phyloP scores from a whole-genome alignment of 345 rosid genomes.

The Ceriops tagal region DNA sequence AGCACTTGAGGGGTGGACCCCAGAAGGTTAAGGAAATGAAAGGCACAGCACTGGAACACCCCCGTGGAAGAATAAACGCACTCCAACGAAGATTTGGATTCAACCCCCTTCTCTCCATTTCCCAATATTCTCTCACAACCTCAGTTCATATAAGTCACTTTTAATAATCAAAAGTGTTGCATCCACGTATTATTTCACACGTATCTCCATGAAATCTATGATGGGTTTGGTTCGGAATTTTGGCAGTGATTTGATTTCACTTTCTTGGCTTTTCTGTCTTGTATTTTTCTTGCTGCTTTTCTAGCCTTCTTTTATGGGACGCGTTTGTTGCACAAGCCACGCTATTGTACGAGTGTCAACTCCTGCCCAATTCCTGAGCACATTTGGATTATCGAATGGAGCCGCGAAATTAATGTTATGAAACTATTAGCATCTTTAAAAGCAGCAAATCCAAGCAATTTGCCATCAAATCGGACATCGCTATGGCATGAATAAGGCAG shows the following conservation, averaged over 20 bases:
- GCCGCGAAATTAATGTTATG: too few relatives aligned
- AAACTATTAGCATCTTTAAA: too few relatives aligned
- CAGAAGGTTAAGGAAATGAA: slow-evolving; percentile 4
- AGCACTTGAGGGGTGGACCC: not conserved
- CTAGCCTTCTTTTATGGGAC: too few relatives aligned
- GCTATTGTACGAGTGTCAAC: too few relatives aligned
- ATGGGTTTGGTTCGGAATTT: not conserved
- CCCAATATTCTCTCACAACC: not conserved
- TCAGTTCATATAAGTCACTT: not conserved
- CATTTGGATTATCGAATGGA: too few relatives aligned
- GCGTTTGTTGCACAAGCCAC: too few relatives aligned
- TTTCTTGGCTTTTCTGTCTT: not conserved
- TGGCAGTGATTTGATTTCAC: not conserved
- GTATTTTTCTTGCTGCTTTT: too few relatives aligned
- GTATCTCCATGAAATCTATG: not conserved
- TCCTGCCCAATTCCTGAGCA: too few relatives aligned
- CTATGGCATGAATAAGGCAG: too few relatives aligned
- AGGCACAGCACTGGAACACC: not conserved
- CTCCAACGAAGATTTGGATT: slow-evolving; percentile 46
- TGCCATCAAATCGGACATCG: too few relatives aligned
- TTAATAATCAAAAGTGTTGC: not conserved
- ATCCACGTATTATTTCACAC: not conserved
- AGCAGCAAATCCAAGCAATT: too few relatives aligned
- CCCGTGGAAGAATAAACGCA: slow-evolving; percentile 40
- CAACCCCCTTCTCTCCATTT: not conserved